Base-by-base conservation (phyloP, 2,329 filamentous ascomycete genomes). In the Orbilia ellipsospora region DNA sequence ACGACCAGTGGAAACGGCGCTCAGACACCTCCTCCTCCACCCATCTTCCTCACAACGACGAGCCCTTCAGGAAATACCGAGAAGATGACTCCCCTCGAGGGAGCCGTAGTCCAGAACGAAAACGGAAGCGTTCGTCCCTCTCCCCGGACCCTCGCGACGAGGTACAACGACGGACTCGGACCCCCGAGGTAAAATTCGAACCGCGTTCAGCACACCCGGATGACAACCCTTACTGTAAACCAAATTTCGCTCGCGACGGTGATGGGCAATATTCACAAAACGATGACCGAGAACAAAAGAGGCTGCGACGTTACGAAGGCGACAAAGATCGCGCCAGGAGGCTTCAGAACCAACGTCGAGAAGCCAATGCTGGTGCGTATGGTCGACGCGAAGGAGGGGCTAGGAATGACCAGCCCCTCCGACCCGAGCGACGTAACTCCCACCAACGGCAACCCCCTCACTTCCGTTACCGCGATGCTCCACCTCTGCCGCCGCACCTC, bases 381-480 rank as follows among this genome's bases (percentile, higher is more conserved):
- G 61, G 40, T 12, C 60, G 73, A 15, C 66, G 73, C 15, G 67
- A 70, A 48, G 67, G 55, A 15, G 54, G 54, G 4, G 36, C 45
- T 16, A 62, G 66, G 48, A 57, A 77, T 28, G 73, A 70, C 26
- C 52, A 60, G 15, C 52, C 23, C 4, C 57, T 54, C 31, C 57
- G 59, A 26, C 51, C 54, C 2, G 56, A 62, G 28, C n/a, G 72
- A 52, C 54, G 64, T n/a, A 51, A 42, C 2, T 65, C 72, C 28
- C 55, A 70, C 23, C 61, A 70, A 20, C 56, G 72, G 48, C 54
- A 57, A 12, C 66, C 61, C 26, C 66, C 65, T 4, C 65, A 77
- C 20, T 70, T 72, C 55, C 54, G 73, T 18, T 62, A 77, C 28
- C 62, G 67, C n/a, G 73, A 77, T 28, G 28, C 60, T 28, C 67